phyloP scores from a whole-genome alignment of 768 basidiomycete genomes.

The Butyriboletus loyo region DNA sequence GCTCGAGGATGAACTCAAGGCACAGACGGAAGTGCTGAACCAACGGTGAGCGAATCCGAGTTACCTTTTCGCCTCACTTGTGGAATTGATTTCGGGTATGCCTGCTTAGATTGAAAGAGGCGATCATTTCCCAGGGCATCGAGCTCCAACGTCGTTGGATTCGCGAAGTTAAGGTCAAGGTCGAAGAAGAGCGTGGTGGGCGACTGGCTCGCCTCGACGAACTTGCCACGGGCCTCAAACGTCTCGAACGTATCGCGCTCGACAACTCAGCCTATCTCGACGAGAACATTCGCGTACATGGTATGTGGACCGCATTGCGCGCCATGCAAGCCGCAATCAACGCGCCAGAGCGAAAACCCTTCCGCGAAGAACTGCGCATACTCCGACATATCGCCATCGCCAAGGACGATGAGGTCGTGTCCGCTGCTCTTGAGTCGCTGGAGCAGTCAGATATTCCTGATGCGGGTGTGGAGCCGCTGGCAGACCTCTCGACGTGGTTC shows the following conservation, averaged over 20 bases:
- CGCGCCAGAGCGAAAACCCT: constrained; percentile 69
- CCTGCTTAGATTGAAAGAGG: constrained; percentile 76
- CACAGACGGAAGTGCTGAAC: constrained; percentile 91
- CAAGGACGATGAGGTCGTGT: constrained; percentile 65
- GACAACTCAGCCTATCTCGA: constrained; percentile 91
- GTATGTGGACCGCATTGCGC: constrained; percentile 90
- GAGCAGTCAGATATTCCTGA: constrained; percentile 74
- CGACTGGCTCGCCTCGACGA: constrained; percentile 93
- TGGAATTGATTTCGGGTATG: not conserved
- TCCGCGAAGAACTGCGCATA: constrained; percentile 86
- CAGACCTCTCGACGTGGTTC: constrained; percentile 92
- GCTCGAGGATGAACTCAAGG: constrained; percentile 78
- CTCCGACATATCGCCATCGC: constrained; percentile 71
- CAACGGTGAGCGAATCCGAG: constrained; percentile 62
- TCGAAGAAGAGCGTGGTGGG: constrained; percentile 95
- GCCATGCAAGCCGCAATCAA: constrained; percentile 68
- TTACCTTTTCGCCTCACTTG: not conserved
- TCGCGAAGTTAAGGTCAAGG: constrained; percentile 90
- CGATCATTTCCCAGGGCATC: constrained; percentile 94
- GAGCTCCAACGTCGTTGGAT: constrained; percentile 98
- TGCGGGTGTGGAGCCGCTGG: constrained; percentile 82
- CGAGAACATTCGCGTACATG: constrained; percentile 89
- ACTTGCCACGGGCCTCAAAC: constrained; percentile 84
- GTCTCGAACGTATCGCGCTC: constrained; percentile 84
- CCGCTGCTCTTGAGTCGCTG: constrained; percentile 64